Percentiles rank a stretch among this genome's conserved stretches.
phyloP scores from a whole-genome alignment of 2,329 filamentous ascomycete genomes.

The Fusarium ramigenum region DNA sequence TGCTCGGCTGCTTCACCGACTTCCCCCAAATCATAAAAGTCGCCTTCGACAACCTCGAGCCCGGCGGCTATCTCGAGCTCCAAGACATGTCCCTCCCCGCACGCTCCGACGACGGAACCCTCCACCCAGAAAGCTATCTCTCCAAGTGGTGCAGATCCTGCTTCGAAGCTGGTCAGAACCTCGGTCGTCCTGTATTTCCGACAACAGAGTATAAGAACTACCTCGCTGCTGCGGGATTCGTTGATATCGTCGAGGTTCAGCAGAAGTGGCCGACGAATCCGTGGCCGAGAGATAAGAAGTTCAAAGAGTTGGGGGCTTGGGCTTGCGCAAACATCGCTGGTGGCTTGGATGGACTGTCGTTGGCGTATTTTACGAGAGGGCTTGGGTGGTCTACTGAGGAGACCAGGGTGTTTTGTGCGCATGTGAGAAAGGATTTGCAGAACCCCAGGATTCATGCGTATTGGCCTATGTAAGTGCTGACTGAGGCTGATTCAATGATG shows the following conservation, averaged over 20 bases:
- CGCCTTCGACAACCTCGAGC: conserved; percentile 12
- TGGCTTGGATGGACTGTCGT: conserved; percentile 40
- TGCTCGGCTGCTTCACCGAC: background rate
- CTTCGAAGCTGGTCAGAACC: background rate
- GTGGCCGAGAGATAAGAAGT: conserved; percentile 14
- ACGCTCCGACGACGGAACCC: conserved; percentile 11
- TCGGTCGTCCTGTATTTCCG: background rate
- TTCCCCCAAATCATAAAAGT: background rate
- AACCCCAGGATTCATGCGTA: conserved; percentile 22
- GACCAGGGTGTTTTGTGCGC: conserved; percentile 6
- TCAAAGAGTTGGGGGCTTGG: conserved; percentile 21
- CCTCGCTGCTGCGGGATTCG: conserved; percentile 13
- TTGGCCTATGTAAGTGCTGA: conserved; percentile 16
- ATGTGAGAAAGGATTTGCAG: conserved; percentile 20
- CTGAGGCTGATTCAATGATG: accelerated
- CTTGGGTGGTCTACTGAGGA: conserved; percentile 21
- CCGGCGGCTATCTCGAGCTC: conserved; percentile 25
- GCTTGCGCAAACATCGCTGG: conserved; percentile 31
- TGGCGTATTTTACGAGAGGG: conserved; percentile 42
- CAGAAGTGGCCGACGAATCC: conserved; percentile 30
- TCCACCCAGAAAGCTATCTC: conserved; percentile 11
- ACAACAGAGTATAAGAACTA: conserved; percentile 16
- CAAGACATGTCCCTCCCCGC: conserved; percentile 23
- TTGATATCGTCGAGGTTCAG: conserved; percentile 8
- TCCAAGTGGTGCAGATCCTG: conserved; percentile 25